phyloP scores from a whole-genome alignment of 179 eudicot species.

The Spergularia azorica region DNA sequence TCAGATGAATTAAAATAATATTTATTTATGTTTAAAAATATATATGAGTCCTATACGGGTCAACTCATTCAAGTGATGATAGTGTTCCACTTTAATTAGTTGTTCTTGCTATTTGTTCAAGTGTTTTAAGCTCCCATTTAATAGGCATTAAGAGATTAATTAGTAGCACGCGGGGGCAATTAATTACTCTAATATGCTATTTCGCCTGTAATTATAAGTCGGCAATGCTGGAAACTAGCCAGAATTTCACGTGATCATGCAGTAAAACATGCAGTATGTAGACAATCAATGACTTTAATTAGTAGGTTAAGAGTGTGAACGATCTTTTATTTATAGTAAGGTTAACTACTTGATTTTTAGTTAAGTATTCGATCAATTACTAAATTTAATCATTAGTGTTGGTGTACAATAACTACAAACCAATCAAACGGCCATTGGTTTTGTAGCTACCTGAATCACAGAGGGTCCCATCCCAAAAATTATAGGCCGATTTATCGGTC shows the following conservation, averaged over 20 bases:
- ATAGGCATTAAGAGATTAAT: neutral
- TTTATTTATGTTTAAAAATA: too few species aligned
- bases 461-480: slow-evolving; percentile 12
- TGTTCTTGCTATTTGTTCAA: neutral
- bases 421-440: slow-evolving; percentile 30
- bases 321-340: neutral
- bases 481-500: slow-evolving; percentile 6
- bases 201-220: neutral
- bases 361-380: neutral
- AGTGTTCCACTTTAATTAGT: neutral
- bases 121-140: neutral
- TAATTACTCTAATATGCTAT: neutral
- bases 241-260: slow-evolving; percentile 8
- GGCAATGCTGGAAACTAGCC: slow-evolving; percentile 2
- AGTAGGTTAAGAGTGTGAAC: slow-evolving; percentile 7
- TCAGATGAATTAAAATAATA: too few species aligned
- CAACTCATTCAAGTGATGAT: too few species aligned
- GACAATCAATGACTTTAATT: neutral
- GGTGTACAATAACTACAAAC: slow-evolving; percentile 9
- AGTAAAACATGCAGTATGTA: neutral
- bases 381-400: neutral
- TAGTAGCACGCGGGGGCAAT: neutral
- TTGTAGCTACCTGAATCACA: slow-evolving; percentile 40
- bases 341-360: neutral
- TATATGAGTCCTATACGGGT: too few species aligned